Conservation (phyloP, 1,284 basidiomycete genomes). For the Fomitiporia mediterranea region DNA sequence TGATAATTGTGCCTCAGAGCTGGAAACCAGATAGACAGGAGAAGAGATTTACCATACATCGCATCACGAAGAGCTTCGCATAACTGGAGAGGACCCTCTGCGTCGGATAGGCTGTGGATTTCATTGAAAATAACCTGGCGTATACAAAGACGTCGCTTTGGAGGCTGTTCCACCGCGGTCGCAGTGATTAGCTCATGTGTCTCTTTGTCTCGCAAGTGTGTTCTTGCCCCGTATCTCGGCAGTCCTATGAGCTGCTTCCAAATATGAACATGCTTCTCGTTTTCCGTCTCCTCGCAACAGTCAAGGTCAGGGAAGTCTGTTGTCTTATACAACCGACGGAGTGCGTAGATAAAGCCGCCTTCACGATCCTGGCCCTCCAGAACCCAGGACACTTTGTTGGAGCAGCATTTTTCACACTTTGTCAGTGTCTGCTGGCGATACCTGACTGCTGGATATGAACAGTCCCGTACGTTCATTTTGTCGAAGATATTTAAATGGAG, state of each 20-base stretch:
- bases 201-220: background rate
- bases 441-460: too few relatives aligned
- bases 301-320: background rate
- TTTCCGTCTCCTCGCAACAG: background rate
- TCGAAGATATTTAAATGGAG: too few relatives aligned
- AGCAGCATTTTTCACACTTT: background rate
- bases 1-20: background rate
- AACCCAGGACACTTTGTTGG: background rate
- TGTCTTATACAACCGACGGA: background rate
- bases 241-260: constrained; percentile 1
- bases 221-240: background rate
- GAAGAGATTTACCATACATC: background rate
- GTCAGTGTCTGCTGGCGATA: too few relatives aligned
- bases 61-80: constrained; percentile 2
- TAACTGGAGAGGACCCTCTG: background rate
- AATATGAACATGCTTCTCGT: background rate
- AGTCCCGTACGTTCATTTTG: too few relatives aligned
- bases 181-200: background rate
- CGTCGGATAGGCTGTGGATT: background rate
- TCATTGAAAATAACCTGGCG: background rate
- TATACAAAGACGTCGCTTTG: background rate
- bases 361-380: constrained; percentile 12
- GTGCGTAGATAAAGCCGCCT: background rate
- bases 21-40: background rate
- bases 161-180: background rate